Evolutionary conservation across 2,329 filamentous ascomycete species (phyloP), one percentile per base, ranked within the genome.

Genomic region (Fusarium foetens): DNA sequence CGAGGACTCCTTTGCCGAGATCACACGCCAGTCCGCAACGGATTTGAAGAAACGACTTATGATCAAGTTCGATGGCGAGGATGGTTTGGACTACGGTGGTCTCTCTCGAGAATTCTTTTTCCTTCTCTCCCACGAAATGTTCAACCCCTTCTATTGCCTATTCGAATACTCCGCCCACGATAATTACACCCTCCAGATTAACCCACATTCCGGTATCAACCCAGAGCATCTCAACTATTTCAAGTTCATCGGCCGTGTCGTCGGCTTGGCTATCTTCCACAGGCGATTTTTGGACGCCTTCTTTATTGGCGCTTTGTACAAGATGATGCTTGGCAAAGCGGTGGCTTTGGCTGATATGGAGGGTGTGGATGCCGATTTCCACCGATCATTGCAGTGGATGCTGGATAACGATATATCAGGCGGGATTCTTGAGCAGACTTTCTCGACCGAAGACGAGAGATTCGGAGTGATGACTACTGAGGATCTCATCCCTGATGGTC

Each of bases 111-210:
- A 99, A 84, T 99, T 99, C 87, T 99, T 99, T 88, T 99, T 99
- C 90, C 87, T 99, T 43, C 90, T 99, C 61, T 98, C 95, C 21
- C 96, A 99, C 84, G 96, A 99, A 86, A 99, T 99, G 96, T 99
- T 99, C 86, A 99, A 99, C 83, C 96, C 96, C 36, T 99, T 99
- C 85, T 99, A 99, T 86, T 99, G 96, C 82, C 88, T 99, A 59
- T 99, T 99, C 86, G 96, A 99, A 84, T 99, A 99, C 83, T 98
- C 96, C 31, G 96, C 96, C 42, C 96, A 99, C 86, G 96, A 99
- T 90, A 99, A 99, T 85, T 99, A 99, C 85, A 99, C 96, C 35
- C 92, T 99, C 61, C 96, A 99, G 84, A 99, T 99, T 86, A 99
- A 99, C 85, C 96, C 96, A 49, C 96, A 99, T 83, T 99, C 96